A percentile compares a stretch with the other conserved stretches of the same genome.
Evolutionary conservation across 2,329 filamentous ascomycete species (phyloP).

Genomic region (Monosporascus ibericus): DNA sequence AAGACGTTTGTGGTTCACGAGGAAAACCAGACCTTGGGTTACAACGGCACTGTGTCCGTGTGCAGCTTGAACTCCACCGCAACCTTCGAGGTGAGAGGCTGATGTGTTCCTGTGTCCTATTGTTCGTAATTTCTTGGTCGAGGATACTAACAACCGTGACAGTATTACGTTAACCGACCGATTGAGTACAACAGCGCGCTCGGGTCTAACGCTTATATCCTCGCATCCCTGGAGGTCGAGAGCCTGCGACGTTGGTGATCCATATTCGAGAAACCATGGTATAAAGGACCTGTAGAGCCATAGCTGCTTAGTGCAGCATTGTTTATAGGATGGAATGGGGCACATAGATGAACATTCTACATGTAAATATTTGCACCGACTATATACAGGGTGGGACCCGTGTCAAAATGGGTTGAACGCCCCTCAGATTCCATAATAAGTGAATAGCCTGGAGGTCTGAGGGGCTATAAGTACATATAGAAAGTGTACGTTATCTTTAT

Average conservation of each 20-base stretch:
- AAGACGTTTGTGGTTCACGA: constrained; percentile 20
- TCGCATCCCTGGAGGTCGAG: constrained; percentile 33
- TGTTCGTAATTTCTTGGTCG: not conserved
- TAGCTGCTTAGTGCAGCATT: no score
- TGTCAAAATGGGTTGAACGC: no score
- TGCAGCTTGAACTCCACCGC: constrained; percentile 37
- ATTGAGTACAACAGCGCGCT: constrained; percentile 31
- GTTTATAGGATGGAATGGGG: no score
- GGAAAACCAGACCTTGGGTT: constrained; percentile 22
- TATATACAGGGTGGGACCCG: no score
- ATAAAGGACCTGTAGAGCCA: no score
- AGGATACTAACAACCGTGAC: constrained; percentile 8
- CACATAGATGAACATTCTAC: no score
- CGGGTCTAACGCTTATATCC: constrained; percentile 30
- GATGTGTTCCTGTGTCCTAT: not conserved
- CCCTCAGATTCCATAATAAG: no score
- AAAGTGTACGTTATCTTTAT: no score
- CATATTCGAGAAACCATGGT: no score
- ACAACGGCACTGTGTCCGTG: constrained; percentile 31
- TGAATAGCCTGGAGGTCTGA: no score
- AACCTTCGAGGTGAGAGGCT: constrained; percentile 24
- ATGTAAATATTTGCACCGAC: no score
- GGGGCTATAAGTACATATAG: no score
- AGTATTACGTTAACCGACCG: constrained; percentile 32
- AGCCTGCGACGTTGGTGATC: constrained; percentile 3